These are phyloP conservation scores for Hyaloraphidium curvatum DNA, from an alignment of 192 early-diverging fungal species.

Conservation along the genomic window DNA sequence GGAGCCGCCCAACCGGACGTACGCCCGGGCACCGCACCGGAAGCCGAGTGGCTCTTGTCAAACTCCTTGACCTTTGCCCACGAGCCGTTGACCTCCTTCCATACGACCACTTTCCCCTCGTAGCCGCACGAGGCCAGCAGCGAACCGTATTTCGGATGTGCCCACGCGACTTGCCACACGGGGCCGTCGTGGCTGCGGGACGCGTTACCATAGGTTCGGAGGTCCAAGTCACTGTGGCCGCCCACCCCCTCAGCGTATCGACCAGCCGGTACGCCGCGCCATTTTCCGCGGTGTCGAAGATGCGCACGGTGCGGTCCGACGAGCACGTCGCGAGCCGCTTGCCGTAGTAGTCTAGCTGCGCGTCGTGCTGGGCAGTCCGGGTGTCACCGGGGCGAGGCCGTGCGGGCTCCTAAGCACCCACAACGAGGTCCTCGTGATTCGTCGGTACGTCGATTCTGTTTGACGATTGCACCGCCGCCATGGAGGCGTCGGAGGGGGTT, in stretches of 20 bases:
- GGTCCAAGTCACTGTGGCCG: neutral
- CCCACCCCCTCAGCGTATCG: slow-evolving; percentile 53
- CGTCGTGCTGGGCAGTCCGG: slow-evolving; percentile 56
- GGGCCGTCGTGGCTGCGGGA: slow-evolving; percentile 71
- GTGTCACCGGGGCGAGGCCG: neutral
- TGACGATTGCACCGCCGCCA: no score
- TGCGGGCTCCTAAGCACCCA: neutral
- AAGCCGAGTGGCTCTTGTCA: neutral
- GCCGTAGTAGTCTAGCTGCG: slow-evolving; percentile 65
- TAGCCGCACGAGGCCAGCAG: slow-evolving; percentile 93
- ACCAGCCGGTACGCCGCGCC: slow-evolving; percentile 43
- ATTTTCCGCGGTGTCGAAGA: slow-evolving; percentile 87
- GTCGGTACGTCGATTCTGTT: slow-evolving; percentile 6
- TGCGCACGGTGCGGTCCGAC: slow-evolving; percentile 79
- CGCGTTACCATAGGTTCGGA: neutral
- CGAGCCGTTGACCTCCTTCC: slow-evolving; percentile 71
- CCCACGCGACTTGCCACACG: slow-evolving; percentile 99
- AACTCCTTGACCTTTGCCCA: slow-evolving; percentile 56
- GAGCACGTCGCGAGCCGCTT: slow-evolving; percentile 94
- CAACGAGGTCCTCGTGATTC: slow-evolving; percentile 7
- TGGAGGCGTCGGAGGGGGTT: no score
- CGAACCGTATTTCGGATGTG: slow-evolving; percentile 92
- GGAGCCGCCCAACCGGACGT: neutral
- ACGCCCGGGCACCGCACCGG: neutral
- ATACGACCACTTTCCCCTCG: slow-evolving; percentile 87